A percentile compares a stretch with the other conserved stretches of the same genome.
These are phyloP conservation scores for Aurantiochytrium sp. DNA, from an alignment of 108 stramenopile genomes.

Conservation along the genomic window DNA sequence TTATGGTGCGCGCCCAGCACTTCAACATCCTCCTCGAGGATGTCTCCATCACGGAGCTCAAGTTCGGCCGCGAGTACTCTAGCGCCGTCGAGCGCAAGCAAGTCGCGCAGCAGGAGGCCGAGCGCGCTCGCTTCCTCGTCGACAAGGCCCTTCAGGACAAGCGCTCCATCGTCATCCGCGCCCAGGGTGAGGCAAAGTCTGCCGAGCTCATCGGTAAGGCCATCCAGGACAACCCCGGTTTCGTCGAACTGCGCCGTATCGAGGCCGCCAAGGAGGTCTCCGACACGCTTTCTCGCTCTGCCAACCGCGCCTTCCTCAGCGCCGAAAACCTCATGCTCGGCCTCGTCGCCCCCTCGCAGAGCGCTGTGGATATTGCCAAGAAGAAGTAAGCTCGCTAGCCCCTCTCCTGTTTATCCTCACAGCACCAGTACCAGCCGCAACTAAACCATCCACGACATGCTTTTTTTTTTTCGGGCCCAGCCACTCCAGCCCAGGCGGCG, in stretches of 20 bases:
- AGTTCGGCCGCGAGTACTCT: conserved; percentile 96
- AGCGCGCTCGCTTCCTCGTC: conserved; percentile 95
- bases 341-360: conserved; percentile 43
- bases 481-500: no score
- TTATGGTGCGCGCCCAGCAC: conserved; percentile 70
- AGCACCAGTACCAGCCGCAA: no score
- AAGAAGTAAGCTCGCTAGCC: background rate
- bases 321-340: conserved; percentile 93
- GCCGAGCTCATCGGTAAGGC: conserved; percentile 93
- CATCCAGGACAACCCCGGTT: conserved; percentile 98
- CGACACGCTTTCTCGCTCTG: conserved; percentile 74
- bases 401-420: background rate
- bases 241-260: conserved; percentile 95
- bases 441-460: background rate
- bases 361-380: background rate
- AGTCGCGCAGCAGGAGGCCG: conserved; percentile 98
- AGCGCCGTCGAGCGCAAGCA: conserved; percentile 99
- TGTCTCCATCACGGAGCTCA: conserved; percentile 96
- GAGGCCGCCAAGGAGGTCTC: conserved; percentile 98
- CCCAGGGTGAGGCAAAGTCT: conserved; percentile 95
- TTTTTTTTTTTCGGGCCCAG: no score
- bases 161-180: conserved; percentile 95
- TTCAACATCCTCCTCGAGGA: conserved; percentile 87
- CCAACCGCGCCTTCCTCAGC: conserved; percentile 94
- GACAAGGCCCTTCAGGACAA: conserved; percentile 87